Evolutionary conservation across 208 protist genomes (phyloP), one percentile per base, ranked within the genome.

Genomic region (Trichomonas vaginalis): DNA sequence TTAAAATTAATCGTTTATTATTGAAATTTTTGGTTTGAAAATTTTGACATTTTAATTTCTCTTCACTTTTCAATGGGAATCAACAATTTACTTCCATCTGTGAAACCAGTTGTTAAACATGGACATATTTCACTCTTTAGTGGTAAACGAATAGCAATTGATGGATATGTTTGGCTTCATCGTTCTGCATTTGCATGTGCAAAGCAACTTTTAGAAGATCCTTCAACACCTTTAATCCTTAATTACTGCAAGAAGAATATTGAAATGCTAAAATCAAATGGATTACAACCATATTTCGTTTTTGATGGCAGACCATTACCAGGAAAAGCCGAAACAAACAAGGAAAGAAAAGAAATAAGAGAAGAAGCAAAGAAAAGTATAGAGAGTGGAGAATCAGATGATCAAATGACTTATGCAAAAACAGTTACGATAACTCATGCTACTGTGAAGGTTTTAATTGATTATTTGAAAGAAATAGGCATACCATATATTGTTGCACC

Each of bases 291-390:
- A 10, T 95, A 98, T 0, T n/a, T 99, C 23, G 98, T 99, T 10
- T 99, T 99, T 96, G 98, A 99, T 96, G 98, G 98, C n/a, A 96
- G 92, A 14, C 15, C 95, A 15, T 95, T 99, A 40, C 98, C 98
- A 15, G 95, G 96, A 32, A 99, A 99, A 97, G 42, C 82, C 40
- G 35, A 98, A 21, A 51, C 45, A 10, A 51, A 92, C 51, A 8
- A 15, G 3, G 40, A 14, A 96, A 83, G 98, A 98, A 80, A 90
- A 97, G 35, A 96, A 97, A 95, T 97, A 98, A 51, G 70, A 35
- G 79, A 87, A 47, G 27, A 96, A 32, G 46, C 46, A 56, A 39
- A n/a, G 40, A 40, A 48, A 45, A 0, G 15, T 40, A 32, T 88
- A 47, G 9, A 37, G 49, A 3, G 4, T 49, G 40, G 97, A 97